Base-by-base conservation (phyloP, 2,329 filamentous ascomycete species). In the Xylariaceae sp. region DNA sequence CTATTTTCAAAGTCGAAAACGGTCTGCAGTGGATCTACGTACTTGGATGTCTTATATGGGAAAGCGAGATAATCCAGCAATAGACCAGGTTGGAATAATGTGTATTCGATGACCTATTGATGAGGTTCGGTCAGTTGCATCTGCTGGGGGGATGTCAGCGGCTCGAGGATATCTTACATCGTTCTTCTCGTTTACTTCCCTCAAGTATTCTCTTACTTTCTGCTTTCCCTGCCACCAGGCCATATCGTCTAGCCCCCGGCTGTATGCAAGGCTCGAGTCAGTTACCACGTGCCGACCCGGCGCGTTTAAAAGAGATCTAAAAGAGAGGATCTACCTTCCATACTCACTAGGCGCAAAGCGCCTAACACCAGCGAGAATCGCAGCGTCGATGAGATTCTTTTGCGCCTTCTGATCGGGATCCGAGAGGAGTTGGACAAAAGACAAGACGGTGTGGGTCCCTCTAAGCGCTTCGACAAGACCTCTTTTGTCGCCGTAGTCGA, bases 261-360 rank as follows among this genome's bases (percentile, higher is more conserved):
- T 59, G 16, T 12, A 5, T 19, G 29, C 18, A 4, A 32, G 13
- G 13, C 13, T 3, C 32, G 32, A 10, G 18, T 54, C 29, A 54
- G 41, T 21, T 26, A 15, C 13, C n/a, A 15, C 4, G 32, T 13
- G 13, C 32, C 13, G 13, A 34, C 34, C 12, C 3, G 12, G 36
- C 26, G 44, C 7, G 3, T 12, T n/a, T n/a, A 1, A 16, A 3
- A 15, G 19, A 5, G 22, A 13, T 39, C 45, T 21, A n/a, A 44
- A 9, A n/a, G n/a, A n/a, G n/a, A n/a, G n/a, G n/a, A n/a, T n/a
- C 9, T 48, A 59, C 75, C 67, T 68, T 19, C 64, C 69, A 57
- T 77, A 87, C 59, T 88, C 85, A 34, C 80, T 80, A 1, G 83
- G 81, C 1, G 85, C 75, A 63, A 83, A 85, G 6, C 81, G 75